Percentiles rank a stretch among this genome's conserved stretches.
phyloP scores from a whole-genome alignment of 345 rosid species.

The Euphorbia lathyris region DNA sequence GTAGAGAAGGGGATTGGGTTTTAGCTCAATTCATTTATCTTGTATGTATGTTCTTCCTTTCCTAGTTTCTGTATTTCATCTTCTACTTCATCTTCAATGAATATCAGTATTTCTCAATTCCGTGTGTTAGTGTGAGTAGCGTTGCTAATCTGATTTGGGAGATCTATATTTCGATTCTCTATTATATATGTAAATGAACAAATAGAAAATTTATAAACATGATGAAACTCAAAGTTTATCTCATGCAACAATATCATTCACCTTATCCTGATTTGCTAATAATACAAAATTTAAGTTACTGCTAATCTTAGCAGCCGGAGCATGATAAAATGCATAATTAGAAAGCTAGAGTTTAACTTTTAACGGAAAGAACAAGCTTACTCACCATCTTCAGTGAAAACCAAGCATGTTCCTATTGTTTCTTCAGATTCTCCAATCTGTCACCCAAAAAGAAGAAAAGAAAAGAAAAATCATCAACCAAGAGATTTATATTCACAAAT shows the following conservation, averaged over 20 bases:
- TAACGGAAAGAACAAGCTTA: constrained; percentile 11
- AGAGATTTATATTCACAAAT: not conserved
- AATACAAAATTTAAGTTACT: not conserved
- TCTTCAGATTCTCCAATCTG: constrained; percentile 65
- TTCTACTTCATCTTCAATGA: too few relatives aligned
- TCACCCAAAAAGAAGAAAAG: not conserved
- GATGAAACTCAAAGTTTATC: not conserved
- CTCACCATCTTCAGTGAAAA: constrained; percentile 52
- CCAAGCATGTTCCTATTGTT: constrained; percentile 54
- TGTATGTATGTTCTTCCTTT: too few relatives aligned
- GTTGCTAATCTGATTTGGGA: too few relatives aligned
- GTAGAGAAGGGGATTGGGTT: too few relatives aligned
- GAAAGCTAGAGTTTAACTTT: not conserved
- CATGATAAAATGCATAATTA: not conserved
- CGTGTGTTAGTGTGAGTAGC: too few relatives aligned
- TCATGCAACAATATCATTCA: not conserved
- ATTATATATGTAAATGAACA: too few relatives aligned
- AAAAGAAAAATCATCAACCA: not conserved
- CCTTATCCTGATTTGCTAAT: not conserved
- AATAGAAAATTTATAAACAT: too few relatives aligned
- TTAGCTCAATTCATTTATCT: too few relatives aligned
- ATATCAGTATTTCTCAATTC: too few relatives aligned
- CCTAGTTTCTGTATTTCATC: too few relatives aligned
- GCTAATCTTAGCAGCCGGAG: not conserved
- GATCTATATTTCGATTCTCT: too few relatives aligned